Evolutionary conservation across 2,329 filamentous ascomycete species (phyloP), one percentile per base, ranked within the genome.

Genomic region (Penicillium sp.): DNA sequence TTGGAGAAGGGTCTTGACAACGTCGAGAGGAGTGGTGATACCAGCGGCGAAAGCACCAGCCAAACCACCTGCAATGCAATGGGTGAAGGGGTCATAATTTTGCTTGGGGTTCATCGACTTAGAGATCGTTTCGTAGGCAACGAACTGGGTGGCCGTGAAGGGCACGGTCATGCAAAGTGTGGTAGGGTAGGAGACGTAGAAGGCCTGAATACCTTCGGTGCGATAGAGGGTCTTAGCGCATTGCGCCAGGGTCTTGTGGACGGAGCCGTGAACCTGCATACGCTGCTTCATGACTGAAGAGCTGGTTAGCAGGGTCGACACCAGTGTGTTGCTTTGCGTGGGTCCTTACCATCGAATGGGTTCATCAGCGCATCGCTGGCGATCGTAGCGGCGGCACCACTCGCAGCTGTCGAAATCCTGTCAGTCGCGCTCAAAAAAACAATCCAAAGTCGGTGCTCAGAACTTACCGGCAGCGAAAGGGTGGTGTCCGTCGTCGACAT

Each of bases 301-400:
- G 47, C 11, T 40, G 38, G 41, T 43, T 44, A 54, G 44, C 31
- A 31, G 31, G 48, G 29, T 21, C 29, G 11, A 14, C 14, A 13
- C 18, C 44, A 24, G 24, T 21, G 27, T 14, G 21, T 24, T 32
- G 27, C 7, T 3, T 18, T 3, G 6, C 5, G 39, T 1, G 41
- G 18, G 9, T 31, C 71, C 84, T 67, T 83, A 96, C 92, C 92
- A 78, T 99, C 94, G 72, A 99, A 99, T 21, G 94, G 94, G 71
- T 97, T 99, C 94, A 99, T 99, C 62, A 99, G 85, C 50, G 94
- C 94, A 79, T 99, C 94, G 73, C 92, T 97, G 34, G 93, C 90
- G 72, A 97, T 97, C 7, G 94, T 97, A 61, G 94, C 94, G 66
- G 90, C 90, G 56, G 94, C 93, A 75, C 94, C 94, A 71, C 92